Evolutionary conservation across 202 grass and related monocot genomes (phyloP), one percentile per base, ranked within the genome.

Genomic region (Schoenoplectus tabernaemontani): DNA sequence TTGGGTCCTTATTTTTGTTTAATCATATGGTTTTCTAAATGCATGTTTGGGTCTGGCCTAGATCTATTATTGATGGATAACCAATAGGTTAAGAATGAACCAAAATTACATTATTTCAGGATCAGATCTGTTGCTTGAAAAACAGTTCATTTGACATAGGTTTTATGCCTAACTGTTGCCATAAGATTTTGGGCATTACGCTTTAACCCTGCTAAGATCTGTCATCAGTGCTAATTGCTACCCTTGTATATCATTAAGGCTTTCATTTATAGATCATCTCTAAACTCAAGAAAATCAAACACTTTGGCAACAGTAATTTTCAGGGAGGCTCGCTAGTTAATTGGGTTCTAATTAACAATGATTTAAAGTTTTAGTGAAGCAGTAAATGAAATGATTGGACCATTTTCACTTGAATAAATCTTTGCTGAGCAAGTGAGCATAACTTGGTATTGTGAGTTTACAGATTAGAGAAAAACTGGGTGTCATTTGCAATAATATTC

Each of bases 351-450:
- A n/a, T n/a, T n/a, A n/a, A n/a, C n/a, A n/a, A n/a, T n/a, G 50
- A 50, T 72, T 73, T 51, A 33, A 73, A 50, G 15, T 73, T 51
- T 30, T 8, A 64, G 46, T 51, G 15, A 42, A 42, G 34, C 26
- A 30, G 10, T 73, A n/a, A 51, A 32, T 33, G 13, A 50, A 73
- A 24, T 23, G 46, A 51, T 51, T 26, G 13, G 26, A 34, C 69
- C 69, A 53, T 53, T 74, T 74, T 33, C 69, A 51, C 43, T 73
- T 51, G 6, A n/a, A 53, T 51, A 51, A 74, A 74, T 13, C 46
- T 67, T 67, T 67, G 64, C 20, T 19, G 4, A 3, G 36, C 70
- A 53, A 42, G 51, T 76, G 44, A n/a, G n/a, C n/a, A 22, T 56
- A 16, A 51, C 19, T 76, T 76, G 11, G 53, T 22, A 59, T 20